Evolutionary conservation across 1,139 yeast genomes (phyloP), one percentile per base, ranked within the genome.

Genomic region (Blastobotrys aristatus): DNA sequence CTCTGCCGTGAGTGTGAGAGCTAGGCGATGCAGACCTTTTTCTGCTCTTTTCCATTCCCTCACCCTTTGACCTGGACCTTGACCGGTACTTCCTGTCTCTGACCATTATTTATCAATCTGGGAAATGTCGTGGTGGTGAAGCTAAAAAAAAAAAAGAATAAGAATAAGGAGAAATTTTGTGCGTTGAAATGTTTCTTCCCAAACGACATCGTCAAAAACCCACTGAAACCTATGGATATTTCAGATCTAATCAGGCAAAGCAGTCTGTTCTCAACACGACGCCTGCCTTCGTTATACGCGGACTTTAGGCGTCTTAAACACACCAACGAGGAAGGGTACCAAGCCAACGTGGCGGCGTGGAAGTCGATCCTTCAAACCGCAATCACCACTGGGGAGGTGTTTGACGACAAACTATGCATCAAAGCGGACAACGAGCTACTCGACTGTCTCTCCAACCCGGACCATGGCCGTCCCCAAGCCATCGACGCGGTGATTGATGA

Each of bases 341-440:
- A 72, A 33, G 92, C 92, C 21, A 84, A 84, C 58, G 54, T 83
- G n/a, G 63, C 65, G 2, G 84, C 88, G 1, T 84, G 94, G 94
- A 65, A 63, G 59, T 61, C 30, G 57, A 65, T 32, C 49, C 64
- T 10, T 49, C 55, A 10, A 43, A 50, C 6, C 58, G 61, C 22
- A 55, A 49, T 18, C 40, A 44, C 40, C 32, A 43, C 14, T 44
- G 48, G 38, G 26, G 46, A 21, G 22, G 46, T 43, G 18, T 63
- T 56, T 40, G 56, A 49, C 14, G 57, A 61, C 46, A 26, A 40
- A 11, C 49, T 53, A 6, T 52, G 57, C 47, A 46, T 66, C 11
- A 51, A 55, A 22, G 61, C 66, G 10, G 61, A 59, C 7, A 57
- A 59, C 10, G 52, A 53, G 27, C 59, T 67, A n/a, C 36, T 64